Conservation (phyloP, 2,329 filamentous ascomycete genomes). For the Ophiostoma novo-ulmi region DNA sequence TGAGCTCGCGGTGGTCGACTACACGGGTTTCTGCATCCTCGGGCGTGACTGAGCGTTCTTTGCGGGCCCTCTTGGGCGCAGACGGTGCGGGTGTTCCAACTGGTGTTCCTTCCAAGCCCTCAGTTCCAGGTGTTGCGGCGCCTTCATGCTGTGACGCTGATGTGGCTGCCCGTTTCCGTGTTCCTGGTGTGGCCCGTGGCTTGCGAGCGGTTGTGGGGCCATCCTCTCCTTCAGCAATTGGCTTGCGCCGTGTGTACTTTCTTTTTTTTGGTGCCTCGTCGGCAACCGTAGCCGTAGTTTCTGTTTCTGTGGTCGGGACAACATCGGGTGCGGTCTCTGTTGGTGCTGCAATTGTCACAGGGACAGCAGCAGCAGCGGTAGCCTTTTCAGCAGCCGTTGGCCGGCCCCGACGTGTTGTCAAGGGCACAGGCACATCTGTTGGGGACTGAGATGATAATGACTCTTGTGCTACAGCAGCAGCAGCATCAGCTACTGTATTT, state of each 20-base stretch:
- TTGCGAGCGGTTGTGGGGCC: background rate
- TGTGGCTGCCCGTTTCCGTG: constrained; percentile 8
- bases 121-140: constrained; percentile 7
- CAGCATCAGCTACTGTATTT: background rate
- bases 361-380: background rate
- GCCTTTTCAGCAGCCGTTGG: constrained; percentile 15
- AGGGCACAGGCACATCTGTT: background rate
- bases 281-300: background rate
- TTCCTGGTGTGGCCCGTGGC: background rate
- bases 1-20: constrained; percentile 62
- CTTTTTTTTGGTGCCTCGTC: constrained; percentile 19
- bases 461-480: background rate
- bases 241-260: constrained; percentile 21
- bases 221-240: background rate
- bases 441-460: background rate
- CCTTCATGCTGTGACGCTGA: background rate
- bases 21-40: constrained; percentile 57
- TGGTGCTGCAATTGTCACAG: background rate
- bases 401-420: constrained; percentile 13
- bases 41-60: constrained; percentile 51
- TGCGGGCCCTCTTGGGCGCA: constrained; percentile 31
- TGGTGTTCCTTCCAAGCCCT: background rate
- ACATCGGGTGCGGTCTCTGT: background rate
- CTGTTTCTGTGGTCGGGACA: constrained; percentile 6
- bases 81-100: constrained; percentile 14